These are phyloP conservation scores for Diaporthe eres DNA, from an alignment of 2,329 filamentous ascomycete genomes.

Conservation along the genomic window DNA sequence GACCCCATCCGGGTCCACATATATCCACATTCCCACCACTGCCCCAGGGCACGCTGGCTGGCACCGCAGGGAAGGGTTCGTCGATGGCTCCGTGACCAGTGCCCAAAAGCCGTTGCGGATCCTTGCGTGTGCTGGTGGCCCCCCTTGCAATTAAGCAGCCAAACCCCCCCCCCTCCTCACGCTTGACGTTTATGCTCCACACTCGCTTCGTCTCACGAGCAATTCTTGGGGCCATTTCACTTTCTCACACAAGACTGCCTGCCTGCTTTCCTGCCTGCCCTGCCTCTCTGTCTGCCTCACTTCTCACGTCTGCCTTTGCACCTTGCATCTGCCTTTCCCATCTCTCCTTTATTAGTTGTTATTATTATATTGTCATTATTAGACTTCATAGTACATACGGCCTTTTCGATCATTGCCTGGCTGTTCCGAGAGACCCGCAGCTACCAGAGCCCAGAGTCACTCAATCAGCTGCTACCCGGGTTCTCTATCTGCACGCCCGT, in stretches of 20 bases:
- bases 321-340: background rate
- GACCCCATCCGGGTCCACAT: conserved; percentile 24
- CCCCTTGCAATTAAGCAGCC: conserved; percentile 27
- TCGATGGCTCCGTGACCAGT: conserved; percentile 21
- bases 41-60: conserved; percentile 21
- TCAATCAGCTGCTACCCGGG: background rate
- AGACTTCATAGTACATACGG: background rate
- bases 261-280: background rate
- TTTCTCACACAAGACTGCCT: conserved; percentile 26
- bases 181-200: conserved; percentile 39
- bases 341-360: conserved; percentile 5
- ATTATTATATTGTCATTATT: conserved; percentile 20
- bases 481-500: conserved; percentile 15
- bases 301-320: background rate
- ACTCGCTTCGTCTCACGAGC: conserved; percentile 39
- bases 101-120: conserved; percentile 25
- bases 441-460: background rate
- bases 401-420: background rate
- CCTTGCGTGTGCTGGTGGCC: conserved; percentile 19
- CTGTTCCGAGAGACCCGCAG: conserved; percentile 19
- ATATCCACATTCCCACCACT: background rate
- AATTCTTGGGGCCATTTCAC: conserved; percentile 33
- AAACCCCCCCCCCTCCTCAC: conserved; percentile 21
- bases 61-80: conserved; percentile 3
- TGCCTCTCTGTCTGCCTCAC: background rate